These are phyloP conservation scores for Mariannaea elegans DNA, from an alignment of 2,329 filamentous ascomycete species.

Conservation along the genomic window DNA sequence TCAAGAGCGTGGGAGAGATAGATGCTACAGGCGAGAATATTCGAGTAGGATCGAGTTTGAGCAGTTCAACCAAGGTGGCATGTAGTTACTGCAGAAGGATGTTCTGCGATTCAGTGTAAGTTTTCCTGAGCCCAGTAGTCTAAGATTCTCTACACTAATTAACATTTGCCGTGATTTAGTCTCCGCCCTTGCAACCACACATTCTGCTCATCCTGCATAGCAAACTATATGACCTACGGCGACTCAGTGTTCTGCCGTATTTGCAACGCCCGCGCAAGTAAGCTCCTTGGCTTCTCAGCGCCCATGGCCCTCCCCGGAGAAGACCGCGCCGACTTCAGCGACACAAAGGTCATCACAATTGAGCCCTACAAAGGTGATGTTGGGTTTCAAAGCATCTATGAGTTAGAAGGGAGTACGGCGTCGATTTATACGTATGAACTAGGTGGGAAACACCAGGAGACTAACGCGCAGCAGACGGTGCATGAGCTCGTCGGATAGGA, in stretches of 20 bases:
- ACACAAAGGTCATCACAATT: neutral
- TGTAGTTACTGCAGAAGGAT: conserved; percentile 9
- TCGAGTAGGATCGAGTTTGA: conserved; percentile 1
- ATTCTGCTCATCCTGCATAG: conserved; percentile 14
- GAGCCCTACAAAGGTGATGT: neutral
- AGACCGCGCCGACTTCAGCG: conserved; percentile 10
- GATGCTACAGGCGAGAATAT: conserved; percentile 4
- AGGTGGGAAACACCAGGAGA: too few relatives aligned
- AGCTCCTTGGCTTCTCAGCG: conserved; percentile 19
- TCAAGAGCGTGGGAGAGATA: conserved; percentile 15
- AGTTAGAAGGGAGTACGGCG: neutral
- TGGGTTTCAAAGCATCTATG: conserved; percentile 1
- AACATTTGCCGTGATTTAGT: too few relatives aligned
- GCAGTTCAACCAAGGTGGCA: conserved; percentile 7
- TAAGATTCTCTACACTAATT: neutral
- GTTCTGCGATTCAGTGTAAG: conserved; percentile 21
- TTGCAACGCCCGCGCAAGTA: conserved; percentile 9
- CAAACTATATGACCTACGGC: conserved; percentile 11
- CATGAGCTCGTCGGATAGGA: too few relatives aligned
- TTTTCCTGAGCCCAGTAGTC: neutral
- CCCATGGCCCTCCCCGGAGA: conserved; percentile 21
- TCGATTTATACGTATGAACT: too few relatives aligned
- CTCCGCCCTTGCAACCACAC: conserved; percentile 20
- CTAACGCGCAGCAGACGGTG: too few relatives aligned
- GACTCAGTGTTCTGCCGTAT: conserved; percentile 3